Base-by-base conservation (phyloP, 2,329 filamentous ascomycete genomes). In the Venturia aucupariae region DNA sequence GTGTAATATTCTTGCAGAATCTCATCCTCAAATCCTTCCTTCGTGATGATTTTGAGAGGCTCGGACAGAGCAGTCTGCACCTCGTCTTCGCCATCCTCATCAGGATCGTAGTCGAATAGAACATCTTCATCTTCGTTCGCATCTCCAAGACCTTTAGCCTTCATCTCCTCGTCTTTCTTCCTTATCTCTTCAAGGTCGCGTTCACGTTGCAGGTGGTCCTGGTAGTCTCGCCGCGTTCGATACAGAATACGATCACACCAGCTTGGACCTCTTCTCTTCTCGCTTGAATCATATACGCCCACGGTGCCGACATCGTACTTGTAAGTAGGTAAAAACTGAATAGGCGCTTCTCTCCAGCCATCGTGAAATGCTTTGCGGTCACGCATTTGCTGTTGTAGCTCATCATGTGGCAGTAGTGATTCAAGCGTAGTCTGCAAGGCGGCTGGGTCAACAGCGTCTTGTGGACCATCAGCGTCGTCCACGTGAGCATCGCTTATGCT, bases 301-400 rank as follows among this genome's bases (percentile, higher is more conserved):
- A 96, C 85, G 38, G 89, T 96, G n/a, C 94, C 94, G 35, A 96
- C 82, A 71, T 99, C 95, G 70, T 99, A 99, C 75, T 99, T 99
- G 76, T 99, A 99, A 0, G 94, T 95, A 1, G 94, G 94, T 19
- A 97, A 74, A 71, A 99, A 99, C 0, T 85, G 85, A 64, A 99
- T 92, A 0, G 86, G 81, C 0, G 92, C 94, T 79, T 99, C 94
- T 61, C 84, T 83, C 92, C 94, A 99, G 0, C 92, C 93, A 67
- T 96, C 90, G 66, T 96, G 85, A 67, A 99, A 96, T 0, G 87
- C 86, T 72, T 89, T 94, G n/a, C 85, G 83, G 46, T 85, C 78
- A 68, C 83, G 85, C 69, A 96, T 92, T 66, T 90, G 84, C 65
- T 86, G 83, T 4, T 80, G 82, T 4, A 99, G 82, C 74, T 99